A percentile compares a stretch with the other conserved stretches of the same genome.
Evolutionary conservation across 257 asterid genomes (phyloP).

Genomic region (Ocimum tenuiflorum): DNA sequence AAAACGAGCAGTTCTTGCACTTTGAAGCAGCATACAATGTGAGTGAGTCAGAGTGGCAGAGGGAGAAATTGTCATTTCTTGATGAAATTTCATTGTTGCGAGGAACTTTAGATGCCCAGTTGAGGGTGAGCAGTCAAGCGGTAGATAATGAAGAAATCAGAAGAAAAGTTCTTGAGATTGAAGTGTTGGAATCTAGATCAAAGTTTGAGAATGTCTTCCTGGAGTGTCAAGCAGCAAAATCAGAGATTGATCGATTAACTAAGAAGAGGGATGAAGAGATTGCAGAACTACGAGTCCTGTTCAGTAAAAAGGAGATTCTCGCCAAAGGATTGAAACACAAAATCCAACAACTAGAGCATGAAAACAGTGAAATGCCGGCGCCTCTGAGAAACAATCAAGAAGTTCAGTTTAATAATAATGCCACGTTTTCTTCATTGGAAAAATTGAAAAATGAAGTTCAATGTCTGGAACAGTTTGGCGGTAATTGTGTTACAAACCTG

Average conservation of each 20-base stretch:
- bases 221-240: slow-evolving; percentile 24
- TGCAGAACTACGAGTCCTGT: slow-evolving; percentile 19
- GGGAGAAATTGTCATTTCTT: slow-evolving; percentile 32
- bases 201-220: slow-evolving; percentile 22
- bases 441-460: slow-evolving; percentile 20
- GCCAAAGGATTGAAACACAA: slow-evolving; percentile 24
- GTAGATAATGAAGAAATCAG: slow-evolving; percentile 32
- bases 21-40: slow-evolving; percentile 36
- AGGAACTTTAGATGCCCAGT: slow-evolving; percentile 24
- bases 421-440: slow-evolving; percentile 2
- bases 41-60: slow-evolving; percentile 33
- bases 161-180: slow-evolving; percentile 31
- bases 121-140: slow-evolving; percentile 32
- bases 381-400: slow-evolving; percentile 25
- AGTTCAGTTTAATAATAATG: slow-evolving; percentile 23
- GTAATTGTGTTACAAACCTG: slow-evolving; percentile 21
- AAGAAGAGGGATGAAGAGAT: slow-evolving; percentile 37
- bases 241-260: slow-evolving; percentile 27
- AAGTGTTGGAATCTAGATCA: slow-evolving; percentile 29
- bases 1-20: slow-evolving; percentile 35
- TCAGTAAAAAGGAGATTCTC: slow-evolving; percentile 27
- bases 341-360: slow-evolving; percentile 28
- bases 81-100: slow-evolving; percentile 33
- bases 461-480: slow-evolving; percentile 25
- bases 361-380: slow-evolving; percentile 19